A percentile compares a stretch with the other conserved stretches of the same genome.
Conservation (phyloP, 345 rosid species). For the Populus tremula region DNA sequence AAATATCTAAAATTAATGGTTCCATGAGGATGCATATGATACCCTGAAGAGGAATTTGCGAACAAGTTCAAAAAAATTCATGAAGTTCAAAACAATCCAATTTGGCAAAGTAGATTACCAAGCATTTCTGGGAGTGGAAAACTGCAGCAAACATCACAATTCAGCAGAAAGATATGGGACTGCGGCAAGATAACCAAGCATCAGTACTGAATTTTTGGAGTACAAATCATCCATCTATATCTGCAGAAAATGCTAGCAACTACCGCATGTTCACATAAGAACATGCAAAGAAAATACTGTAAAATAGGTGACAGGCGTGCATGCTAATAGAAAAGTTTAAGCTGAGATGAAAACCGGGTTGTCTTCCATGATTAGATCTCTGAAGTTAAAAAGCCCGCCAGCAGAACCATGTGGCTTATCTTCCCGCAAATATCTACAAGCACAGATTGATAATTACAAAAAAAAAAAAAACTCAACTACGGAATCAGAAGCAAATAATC, state of each 20-base stretch:
- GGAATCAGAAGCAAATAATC: not conserved
- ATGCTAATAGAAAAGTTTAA: not conserved
- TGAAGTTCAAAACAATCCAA: conserved; percentile 1
- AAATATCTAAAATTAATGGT: not conserved
- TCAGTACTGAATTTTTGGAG: not conserved
- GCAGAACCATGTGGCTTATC: conserved; percentile 40
- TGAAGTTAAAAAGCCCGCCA: conserved; percentile 35
- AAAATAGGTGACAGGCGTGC: not conserved
- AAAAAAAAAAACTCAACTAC: not conserved
- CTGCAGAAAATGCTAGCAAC: not conserved
- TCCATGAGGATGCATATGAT: not conserved
- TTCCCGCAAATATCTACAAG: conserved; percentile 29
- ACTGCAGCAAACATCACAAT: conserved; percentile 89
- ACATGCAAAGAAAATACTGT: not conserved
- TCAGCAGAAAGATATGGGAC: conserved; percentile 75
- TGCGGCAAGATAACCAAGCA: conserved; percentile 28
- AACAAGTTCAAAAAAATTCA: not conserved
- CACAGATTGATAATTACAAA: not conserved
- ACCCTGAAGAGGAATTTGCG: not conserved
- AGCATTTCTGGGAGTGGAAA: conserved; percentile 80
- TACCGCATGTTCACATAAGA: not conserved
- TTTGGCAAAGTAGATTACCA: conserved; percentile 35
- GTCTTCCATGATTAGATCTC: conserved; percentile 33
- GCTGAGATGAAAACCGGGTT: conserved; percentile 21
- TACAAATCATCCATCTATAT: not conserved